Conservation (phyloP, 2,329 filamentous ascomycete species). For the Exophiala alcalophila region DNA sequence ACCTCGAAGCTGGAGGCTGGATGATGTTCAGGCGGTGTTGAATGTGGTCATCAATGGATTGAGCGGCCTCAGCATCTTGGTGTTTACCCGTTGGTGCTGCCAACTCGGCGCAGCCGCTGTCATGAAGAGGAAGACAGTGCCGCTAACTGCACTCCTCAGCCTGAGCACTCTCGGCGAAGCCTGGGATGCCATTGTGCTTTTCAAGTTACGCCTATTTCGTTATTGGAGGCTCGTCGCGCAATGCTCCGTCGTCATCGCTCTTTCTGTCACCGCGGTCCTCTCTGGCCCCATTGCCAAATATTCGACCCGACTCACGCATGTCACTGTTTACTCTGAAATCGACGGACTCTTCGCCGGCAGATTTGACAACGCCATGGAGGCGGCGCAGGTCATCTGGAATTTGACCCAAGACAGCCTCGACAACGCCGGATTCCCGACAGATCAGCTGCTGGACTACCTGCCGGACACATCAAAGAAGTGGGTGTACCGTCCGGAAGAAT, state of each 20-base stretch:
- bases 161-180: slow-evolving; percentile 20
- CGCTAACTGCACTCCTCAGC: slow-evolving; percentile 13
- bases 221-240: slow-evolving; percentile 16
- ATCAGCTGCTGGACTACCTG: slow-evolving; percentile 17
- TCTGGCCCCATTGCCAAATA: slow-evolving; percentile 21
- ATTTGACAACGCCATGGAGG: slow-evolving; percentile 5
- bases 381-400: slow-evolving; percentile 10
- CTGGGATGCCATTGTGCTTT: slow-evolving; percentile 13
- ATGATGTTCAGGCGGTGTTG: slow-evolving; percentile 22
- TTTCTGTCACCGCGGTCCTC: slow-evolving; percentile 10
- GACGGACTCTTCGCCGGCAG: slow-evolving; percentile 10
- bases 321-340: slow-evolving; percentile 5
- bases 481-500: slow-evolving; percentile 16
- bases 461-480: slow-evolving; percentile 12
- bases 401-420: slow-evolving; percentile 12
- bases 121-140: slow-evolving; percentile 9
- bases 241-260: slow-evolving; percentile 12
- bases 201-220: slow-evolving; percentile 12
- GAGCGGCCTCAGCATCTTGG: slow-evolving; percentile 15
- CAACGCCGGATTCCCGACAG: slow-evolving; percentile 12
- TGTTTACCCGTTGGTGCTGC: slow-evolving; percentile 19
- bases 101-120: slow-evolving; percentile 9
- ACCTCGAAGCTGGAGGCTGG: slow-evolving; percentile 13
- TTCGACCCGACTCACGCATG: slow-evolving; percentile 7
- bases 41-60: slow-evolving; percentile 20